phyloP scores from a whole-genome alignment of 352 stramenopile genomes.

The Globisporangium orthogonon region DNA sequence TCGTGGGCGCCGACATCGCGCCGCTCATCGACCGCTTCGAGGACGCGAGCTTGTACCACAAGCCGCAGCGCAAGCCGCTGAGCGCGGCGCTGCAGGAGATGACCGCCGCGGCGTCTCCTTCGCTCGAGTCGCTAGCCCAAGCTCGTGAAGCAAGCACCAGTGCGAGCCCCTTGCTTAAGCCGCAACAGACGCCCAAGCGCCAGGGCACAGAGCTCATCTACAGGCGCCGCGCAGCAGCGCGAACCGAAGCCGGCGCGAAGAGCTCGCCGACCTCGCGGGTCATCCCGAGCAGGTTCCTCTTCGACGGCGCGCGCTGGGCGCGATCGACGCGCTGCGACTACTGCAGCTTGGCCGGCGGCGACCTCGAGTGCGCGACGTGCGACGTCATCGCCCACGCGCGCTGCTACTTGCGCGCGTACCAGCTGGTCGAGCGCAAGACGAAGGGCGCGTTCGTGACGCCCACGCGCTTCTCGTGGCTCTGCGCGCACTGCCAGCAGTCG shows the following conservation, averaged over 20 bases:
- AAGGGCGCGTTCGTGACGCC: conserved; percentile 53
- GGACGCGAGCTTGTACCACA: conserved; percentile 22
- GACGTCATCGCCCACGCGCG: conserved; percentile 54
- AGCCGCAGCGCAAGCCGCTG: conserved; percentile 27
- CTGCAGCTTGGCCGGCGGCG: conserved; percentile 47
- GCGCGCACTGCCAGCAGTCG: conserved; percentile 35
- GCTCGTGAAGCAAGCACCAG: neutral
- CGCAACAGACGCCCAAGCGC: conserved; percentile 7
- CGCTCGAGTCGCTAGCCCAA: neutral
- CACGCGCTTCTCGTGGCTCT: conserved; percentile 53
- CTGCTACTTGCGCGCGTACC: conserved; percentile 45
- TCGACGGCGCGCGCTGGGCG: conserved; percentile 29
- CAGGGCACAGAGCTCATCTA: conserved; percentile 17
- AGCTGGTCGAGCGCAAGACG: conserved; percentile 24
- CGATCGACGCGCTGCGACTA: conserved; percentile 52
- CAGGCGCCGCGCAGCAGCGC: conserved; percentile 2
- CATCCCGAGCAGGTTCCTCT: conserved; percentile 40
- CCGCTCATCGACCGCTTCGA: conserved; percentile 31
- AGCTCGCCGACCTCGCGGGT: conserved; percentile 5
- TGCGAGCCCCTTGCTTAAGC: neutral
- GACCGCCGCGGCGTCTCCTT: neutral
- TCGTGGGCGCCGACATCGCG: conserved; percentile 21
- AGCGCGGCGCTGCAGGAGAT: conserved; percentile 26
- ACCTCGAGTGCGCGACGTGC: conserved; percentile 60
- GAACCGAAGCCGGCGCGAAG: no score